phyloP scores from a whole-genome alignment of 1,284 basidiomycete genomes.

The Ustilago trichophora region DNA sequence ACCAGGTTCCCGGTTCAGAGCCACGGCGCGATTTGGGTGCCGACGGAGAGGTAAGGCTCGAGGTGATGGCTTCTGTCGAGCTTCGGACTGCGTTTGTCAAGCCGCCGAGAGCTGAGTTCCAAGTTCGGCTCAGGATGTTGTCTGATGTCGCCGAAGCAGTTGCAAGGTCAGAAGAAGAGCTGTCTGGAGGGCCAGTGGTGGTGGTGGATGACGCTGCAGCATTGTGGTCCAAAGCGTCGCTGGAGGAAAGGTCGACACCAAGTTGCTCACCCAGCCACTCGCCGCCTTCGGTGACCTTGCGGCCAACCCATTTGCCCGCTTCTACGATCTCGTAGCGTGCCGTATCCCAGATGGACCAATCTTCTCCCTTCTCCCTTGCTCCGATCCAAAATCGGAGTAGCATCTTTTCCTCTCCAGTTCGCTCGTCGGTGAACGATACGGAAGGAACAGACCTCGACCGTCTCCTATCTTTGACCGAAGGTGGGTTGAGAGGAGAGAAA shows the following conservation, averaged over 20 bases:
- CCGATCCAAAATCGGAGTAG: slow-evolving; percentile 56
- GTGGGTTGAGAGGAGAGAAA: slow-evolving; percentile 54
- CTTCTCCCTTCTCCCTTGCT: slow-evolving; percentile 53
- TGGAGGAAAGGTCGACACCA: slow-evolving; percentile 12
- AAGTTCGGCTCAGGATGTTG: slow-evolving; percentile 19
- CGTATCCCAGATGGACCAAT: slow-evolving; percentile 48
- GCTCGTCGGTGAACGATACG: slow-evolving; percentile 33
- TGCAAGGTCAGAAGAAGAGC: neutral
- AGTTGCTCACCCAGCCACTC: slow-evolving; percentile 47
- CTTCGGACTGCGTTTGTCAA: slow-evolving; percentile 31
- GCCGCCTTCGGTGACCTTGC: slow-evolving; percentile 42
- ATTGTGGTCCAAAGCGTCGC: neutral
- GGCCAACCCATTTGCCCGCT: slow-evolving; percentile 45
- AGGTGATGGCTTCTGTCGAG: slow-evolving; percentile 33
- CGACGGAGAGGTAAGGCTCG: slow-evolving; percentile 17
- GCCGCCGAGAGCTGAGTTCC: slow-evolving; percentile 29
- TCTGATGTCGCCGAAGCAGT: slow-evolving; percentile 4
- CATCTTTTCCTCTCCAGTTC: slow-evolving; percentile 52
- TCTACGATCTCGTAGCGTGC: slow-evolving; percentile 37
- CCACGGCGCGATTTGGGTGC: slow-evolving; percentile 10
- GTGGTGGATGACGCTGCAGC: neutral
- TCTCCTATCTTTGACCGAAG: slow-evolving; percentile 35
- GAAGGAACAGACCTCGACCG: slow-evolving; percentile 50
- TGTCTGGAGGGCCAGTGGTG: neutral
- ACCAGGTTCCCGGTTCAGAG: slow-evolving; percentile 52